phyloP scores from a whole-genome alignment of 352 stramenopile species.

The Globisporangium nagaii region DNA sequence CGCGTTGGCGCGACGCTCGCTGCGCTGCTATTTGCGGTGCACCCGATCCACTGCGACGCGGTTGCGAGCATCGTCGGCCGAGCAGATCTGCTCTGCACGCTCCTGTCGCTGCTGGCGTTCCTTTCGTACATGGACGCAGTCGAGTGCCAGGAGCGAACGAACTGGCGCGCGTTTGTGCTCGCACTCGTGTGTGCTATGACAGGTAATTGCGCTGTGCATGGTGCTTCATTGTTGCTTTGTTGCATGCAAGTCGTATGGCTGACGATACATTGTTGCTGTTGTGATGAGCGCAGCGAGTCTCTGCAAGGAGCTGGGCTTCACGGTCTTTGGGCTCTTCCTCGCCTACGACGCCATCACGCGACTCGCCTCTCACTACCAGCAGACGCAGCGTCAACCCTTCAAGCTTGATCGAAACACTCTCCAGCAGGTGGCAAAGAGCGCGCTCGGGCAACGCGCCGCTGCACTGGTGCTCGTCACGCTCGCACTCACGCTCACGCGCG shows the following conservation, averaged over 20 bases:
- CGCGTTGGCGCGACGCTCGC: conserved; percentile 22
- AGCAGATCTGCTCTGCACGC: conserved; percentile 83
- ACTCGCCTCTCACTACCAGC: conserved; percentile 9
- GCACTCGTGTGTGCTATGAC: conserved; percentile 8
- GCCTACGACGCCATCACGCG: conserved; percentile 37
- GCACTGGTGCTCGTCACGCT: conserved; percentile 17
- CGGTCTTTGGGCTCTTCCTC: conserved; percentile 70
- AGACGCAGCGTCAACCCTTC: neutral
- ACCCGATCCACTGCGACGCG: conserved; percentile 89
- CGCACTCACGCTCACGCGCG: conserved; percentile 19
- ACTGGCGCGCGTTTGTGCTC: conserved; percentile 13
- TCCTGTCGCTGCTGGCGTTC: conserved; percentile 61
- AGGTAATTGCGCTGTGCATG: too few relatives aligned
- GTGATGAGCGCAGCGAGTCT: conserved; percentile 59
- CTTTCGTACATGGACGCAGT: conserved; percentile 38
- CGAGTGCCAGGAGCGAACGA: neutral
- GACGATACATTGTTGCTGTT: neutral
- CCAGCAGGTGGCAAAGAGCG: neutral
- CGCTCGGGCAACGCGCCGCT: conserved; percentile 3
- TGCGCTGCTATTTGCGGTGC: conserved; percentile 86
- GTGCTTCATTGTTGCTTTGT: neutral
- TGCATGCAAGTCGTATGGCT: too few relatives aligned
- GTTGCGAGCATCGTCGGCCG: conserved; percentile 88
- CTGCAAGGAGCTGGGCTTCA: conserved; percentile 88
- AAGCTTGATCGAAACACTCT: neutral